These are phyloP conservation scores for Aspergillus nomiae DNA, from an alignment of 2,329 filamentous ascomycete genomes.

Conservation along the genomic window DNA sequence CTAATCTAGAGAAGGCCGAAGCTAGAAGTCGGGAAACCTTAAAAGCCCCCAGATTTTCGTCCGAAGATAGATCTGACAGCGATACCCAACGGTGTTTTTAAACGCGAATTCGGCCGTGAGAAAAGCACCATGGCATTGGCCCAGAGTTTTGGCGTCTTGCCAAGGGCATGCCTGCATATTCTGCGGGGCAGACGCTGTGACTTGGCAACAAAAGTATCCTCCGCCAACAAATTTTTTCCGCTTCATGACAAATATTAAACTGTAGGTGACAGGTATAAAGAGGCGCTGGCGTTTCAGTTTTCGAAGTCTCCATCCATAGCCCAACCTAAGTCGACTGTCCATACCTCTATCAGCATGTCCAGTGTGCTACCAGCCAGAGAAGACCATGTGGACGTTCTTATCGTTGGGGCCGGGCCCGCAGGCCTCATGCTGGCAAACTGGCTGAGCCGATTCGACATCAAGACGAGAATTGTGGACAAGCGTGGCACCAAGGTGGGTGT, in stretches of 20 bases:
- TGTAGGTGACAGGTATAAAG: not conserved
- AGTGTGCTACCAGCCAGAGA: not conserved
- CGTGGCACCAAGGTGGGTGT: slow-evolving; percentile 7
- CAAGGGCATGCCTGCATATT: not conserved
- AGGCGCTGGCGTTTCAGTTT: not conserved
- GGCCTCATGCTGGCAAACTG: slow-evolving; percentile 18
- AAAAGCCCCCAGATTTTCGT: not conserved
- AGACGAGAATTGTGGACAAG: slow-evolving; percentile 20
- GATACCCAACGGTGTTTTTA: not conserved
- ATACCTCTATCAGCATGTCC: not conserved
- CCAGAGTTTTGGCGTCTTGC: not conserved
- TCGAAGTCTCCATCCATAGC: not conserved
- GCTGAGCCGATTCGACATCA: slow-evolving; percentile 16
- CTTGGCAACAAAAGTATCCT: too few species aligned
- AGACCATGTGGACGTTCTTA: slow-evolving; percentile 19
- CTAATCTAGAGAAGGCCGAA: not conserved
- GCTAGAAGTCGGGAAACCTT: too few species aligned
- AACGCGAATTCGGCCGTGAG: too few species aligned
- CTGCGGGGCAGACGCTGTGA: too few species aligned
- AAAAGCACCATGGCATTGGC: not conserved
- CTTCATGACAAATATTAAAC: not conserved
- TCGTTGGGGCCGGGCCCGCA: slow-evolving; percentile 20
- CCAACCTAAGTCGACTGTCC: not conserved
- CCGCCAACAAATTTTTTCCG: not conserved
- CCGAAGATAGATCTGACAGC: not conserved